A percentile compares a stretch with the other conserved stretches of the same genome.
phyloP scores from a whole-genome alignment of 2,329 filamentous ascomycete genomes.

The Fusarium foetens region DNA sequence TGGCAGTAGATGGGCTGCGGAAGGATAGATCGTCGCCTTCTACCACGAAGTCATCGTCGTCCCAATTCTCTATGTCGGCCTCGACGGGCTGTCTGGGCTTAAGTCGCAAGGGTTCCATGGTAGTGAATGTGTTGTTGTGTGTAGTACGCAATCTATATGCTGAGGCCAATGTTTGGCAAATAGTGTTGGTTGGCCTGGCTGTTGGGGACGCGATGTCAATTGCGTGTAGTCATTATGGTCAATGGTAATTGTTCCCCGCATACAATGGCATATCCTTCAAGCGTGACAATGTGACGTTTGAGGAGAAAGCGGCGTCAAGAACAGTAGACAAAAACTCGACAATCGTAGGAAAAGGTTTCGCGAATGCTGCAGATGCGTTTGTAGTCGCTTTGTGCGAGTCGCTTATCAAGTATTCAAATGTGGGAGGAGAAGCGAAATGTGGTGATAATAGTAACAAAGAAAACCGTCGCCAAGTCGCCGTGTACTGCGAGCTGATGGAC shows the following conservation, averaged over 20 bases:
- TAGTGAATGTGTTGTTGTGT: constrained; percentile 27
- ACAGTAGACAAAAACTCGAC: constrained; percentile 22
- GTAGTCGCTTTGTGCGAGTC: constrained; percentile 17
- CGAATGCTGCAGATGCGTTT: constrained; percentile 15
- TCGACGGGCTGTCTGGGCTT: constrained; percentile 65
- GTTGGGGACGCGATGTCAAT: constrained; percentile 41
- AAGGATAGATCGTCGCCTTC: constrained; percentile 73
- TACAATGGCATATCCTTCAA: constrained; percentile 40
- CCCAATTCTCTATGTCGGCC: constrained; percentile 78
- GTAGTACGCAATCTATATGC: constrained; percentile 18
- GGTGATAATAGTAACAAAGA: constrained; percentile 26
- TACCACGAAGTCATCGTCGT: constrained; percentile 79
- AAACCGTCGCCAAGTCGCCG: constrained; percentile 22
- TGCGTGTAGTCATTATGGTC: constrained; percentile 46
- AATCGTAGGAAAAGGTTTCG: constrained; percentile 12
- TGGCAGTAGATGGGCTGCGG: constrained; percentile 60
- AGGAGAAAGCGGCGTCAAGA: constrained; percentile 1
- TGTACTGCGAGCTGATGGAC: constrained; percentile 9
- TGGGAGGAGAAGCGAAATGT: constrained; percentile 29
- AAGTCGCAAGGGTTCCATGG: constrained; percentile 66
- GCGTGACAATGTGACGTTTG: constrained; percentile 7
- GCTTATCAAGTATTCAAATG: constrained; percentile 21
- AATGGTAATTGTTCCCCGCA: constrained; percentile 40
- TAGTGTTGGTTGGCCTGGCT: constrained; percentile 27
- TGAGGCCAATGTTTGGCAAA: constrained; percentile 22